Evolutionary conservation across 305 asterid genomes (phyloP), one percentile per base, ranked within the genome.

Genomic region (Andrographis paniculata): DNA sequence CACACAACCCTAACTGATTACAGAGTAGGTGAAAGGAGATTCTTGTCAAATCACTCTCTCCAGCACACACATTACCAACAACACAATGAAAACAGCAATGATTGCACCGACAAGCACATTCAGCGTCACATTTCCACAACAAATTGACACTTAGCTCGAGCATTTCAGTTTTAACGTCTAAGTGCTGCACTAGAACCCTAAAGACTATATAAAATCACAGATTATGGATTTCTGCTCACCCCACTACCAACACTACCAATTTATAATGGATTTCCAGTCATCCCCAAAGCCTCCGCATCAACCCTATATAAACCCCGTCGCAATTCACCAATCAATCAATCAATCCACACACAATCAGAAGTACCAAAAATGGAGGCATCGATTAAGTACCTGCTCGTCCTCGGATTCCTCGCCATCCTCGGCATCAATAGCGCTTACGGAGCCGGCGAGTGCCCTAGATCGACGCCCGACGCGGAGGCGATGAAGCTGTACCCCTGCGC

Each of bases 401-500:
- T 79, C 8, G 76, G 65, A 6, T 21, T 74, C 48, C 45, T 79
- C 18, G 40, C 45, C 0, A 48, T 65, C 24, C 20, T 49, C 61
- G 10, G 51, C 66, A 39, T 45, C 51, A 33, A 7, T 0, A n/a
- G 38, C 1, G 38, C 38, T 0, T 33, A 33, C 12, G 38, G 38
- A 11, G 1, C 1, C 2, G 88, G 80, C 7, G 86, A 69, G 64
- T 84, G 95, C 51, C 80, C 82, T 14, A 66, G 46, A 3, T 73
- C 93, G 3, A 45, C 69, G 0, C 93, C 88, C 0, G 75, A 75
- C 17, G 47, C 42, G 52, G 93, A 78, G 55, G 88, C 83, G 0
- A 27, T 73, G 71, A 84, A 78, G 72, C 71, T 84, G 27, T 27
- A 50, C 27, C 85, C 88, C 3, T 84, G 95, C 62, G 74, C 76